These are phyloP conservation scores for Phytophthora fragariaefolia DNA, from an alignment of 352 stramenopile species.

Conservation along the genomic window DNA sequence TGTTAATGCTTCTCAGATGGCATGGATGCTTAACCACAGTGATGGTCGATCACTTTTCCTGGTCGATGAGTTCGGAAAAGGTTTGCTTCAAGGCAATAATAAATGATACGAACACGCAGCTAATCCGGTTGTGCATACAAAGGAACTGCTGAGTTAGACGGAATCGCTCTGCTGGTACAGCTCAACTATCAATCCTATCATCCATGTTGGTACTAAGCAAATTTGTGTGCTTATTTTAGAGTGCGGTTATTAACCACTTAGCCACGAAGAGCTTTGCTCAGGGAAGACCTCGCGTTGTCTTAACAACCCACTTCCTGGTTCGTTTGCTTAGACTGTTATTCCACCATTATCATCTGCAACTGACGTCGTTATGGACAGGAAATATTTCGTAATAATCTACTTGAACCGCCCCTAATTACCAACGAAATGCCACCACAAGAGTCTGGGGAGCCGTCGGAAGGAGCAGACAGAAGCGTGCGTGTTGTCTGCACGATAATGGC, in stretches of 20 bases:
- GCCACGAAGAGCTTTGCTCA: conserved; percentile 31
- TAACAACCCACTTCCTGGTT: conserved; percentile 88
- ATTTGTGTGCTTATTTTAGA: conserved; percentile 18
- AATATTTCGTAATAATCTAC: conserved; percentile 59
- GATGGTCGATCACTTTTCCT: conserved; percentile 70
- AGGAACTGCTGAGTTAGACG: conserved; percentile 81
- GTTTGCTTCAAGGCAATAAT: conserved; percentile 30
- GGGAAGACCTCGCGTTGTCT: conserved; percentile 60
- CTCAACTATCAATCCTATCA: neutral
- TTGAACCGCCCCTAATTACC: conserved; percentile 36
- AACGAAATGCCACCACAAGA: conserved; percentile 9
- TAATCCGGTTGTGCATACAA: conserved; percentile 5
- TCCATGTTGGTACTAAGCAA: conserved; percentile 8
- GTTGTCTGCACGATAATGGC: conserved; percentile 68
- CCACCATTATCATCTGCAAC: neutral
- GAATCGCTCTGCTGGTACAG: conserved; percentile 74
- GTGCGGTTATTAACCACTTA: conserved; percentile 64
- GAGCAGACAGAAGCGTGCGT: conserved; percentile 12
- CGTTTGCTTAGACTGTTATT: conserved; percentile 1
- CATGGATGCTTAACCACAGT: conserved; percentile 83
- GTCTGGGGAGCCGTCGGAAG: conserved; percentile 7
- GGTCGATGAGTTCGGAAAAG: conserved; percentile 91
- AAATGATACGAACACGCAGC: neutral
- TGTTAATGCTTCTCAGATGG: conserved; percentile 52
- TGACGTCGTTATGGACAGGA: conserved; percentile 38